Base-by-base conservation (phyloP, 345 rosid species). In the Mangifera indica region DNA sequence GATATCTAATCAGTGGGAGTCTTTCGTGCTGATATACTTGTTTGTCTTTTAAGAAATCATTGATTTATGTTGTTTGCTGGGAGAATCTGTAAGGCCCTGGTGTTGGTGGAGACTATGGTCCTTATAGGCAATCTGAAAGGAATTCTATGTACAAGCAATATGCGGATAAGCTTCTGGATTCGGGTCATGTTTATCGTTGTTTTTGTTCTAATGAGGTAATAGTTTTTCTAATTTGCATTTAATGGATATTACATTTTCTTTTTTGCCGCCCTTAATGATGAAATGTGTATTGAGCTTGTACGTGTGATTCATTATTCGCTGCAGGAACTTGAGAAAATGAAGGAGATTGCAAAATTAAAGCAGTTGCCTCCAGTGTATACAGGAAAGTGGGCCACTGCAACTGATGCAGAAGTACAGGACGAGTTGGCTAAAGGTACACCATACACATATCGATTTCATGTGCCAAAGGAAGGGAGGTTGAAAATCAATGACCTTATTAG, bases 271-370 rank as follows among this genome's bases (percentile, higher is more conserved):
- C 15, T 14, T 52, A 4, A 5, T 63, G 22, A 14, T 32, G 55
- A 22, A 42, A 11, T 25, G 26, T 67, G 10, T 68, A 17, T 51
- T 46, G 62, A 56, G 67, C 70, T 75, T 53, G 26, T 18, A 37
- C 42, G 7, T 37, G 42, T 29, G 21, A 1, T 63, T 54, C 40
- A 7, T 56, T 61, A 57, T 70, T 61, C 56, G 72, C 20, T 51
- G 45, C 71, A 93, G 98, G 98, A 94, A 72, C 98, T 94, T 78
- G 97, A 90, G 22, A 87, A 85, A 74, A 94, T 94, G 97, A 94
- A 92, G 82, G 93, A 90, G 72, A 84, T 79, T 74, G 93, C 91
- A 12, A 88, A 89, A 77, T 42, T 90, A 53, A 87, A 84, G 79
- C 81, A 92, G 14, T 74, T 90, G 80, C 95, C 98, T 81, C 97